Evolutionary conservation across 176 grass and related monocot species (phyloP).

Genomic region (Ampelocalamus luodianensis): DNA sequence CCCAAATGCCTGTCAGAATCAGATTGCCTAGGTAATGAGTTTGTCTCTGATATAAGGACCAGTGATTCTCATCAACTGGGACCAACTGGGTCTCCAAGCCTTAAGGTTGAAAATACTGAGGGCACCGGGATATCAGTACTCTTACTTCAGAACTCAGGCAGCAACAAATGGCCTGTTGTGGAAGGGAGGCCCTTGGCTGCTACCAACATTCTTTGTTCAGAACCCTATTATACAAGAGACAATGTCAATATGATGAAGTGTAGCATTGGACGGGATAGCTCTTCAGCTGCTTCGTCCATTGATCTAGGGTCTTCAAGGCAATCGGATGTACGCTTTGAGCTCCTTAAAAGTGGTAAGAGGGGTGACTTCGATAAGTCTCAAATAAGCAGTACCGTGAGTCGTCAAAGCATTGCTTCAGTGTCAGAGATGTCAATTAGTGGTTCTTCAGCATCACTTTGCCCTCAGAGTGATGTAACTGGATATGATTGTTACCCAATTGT

Average conservation of each 20-base stretch:
- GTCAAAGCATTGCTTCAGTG: constrained; percentile 63
- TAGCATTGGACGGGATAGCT: constrained; percentile 65
- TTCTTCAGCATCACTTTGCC: constrained; percentile 52
- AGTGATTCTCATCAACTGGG: constrained; percentile 22
- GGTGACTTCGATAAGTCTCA: constrained; percentile 59
- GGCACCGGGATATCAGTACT: constrained; percentile 77
- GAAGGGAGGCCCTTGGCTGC: constrained; percentile 60
- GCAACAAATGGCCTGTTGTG: constrained; percentile 68
- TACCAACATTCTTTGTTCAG: constrained; percentile 64
- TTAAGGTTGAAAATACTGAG: constrained; percentile 56
- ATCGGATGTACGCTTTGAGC: constrained; percentile 50
- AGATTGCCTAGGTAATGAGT: constrained; percentile 24
- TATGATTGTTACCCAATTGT: constrained; percentile 47
- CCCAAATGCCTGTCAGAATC: constrained; percentile 26
- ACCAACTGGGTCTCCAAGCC: constrained; percentile 28
- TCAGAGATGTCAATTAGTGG: constrained; percentile 78
- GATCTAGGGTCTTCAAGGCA: constrained; percentile 82
- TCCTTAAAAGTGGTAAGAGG: constrained; percentile 54
- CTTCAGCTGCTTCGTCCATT: constrained; percentile 77
- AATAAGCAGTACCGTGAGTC: constrained; percentile 52
- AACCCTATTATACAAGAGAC: constrained; percentile 76
- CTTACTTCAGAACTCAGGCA: constrained; percentile 64
- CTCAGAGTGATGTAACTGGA: constrained; percentile 52
- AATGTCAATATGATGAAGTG: constrained; percentile 63
- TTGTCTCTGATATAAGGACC: constrained; percentile 30